phyloP scores from a whole-genome alignment of 2,329 filamentous ascomycete species.

The Myriosclerotinia duriaeana region DNA sequence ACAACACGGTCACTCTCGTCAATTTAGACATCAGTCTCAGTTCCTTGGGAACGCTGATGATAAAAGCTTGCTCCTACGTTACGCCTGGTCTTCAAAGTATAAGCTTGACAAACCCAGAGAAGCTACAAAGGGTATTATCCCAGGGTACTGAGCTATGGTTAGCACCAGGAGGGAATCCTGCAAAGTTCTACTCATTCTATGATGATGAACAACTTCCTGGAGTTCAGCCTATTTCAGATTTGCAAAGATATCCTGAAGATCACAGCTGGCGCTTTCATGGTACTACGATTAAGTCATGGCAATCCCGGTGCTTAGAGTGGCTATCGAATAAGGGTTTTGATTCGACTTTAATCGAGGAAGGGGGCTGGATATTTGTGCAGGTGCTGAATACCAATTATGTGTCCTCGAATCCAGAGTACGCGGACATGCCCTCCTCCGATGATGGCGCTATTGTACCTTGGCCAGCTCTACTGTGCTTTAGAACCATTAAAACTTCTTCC shows the following conservation, averaged over 20 bases:
- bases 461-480: conserved; percentile 41
- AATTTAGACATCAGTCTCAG: conserved; percentile 40
- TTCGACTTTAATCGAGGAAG: conserved; percentile 33
- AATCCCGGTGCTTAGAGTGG: conserved; percentile 41
- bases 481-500: conserved; percentile 26
- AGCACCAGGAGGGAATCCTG: conserved; percentile 39
- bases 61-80: conserved; percentile 38
- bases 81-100: conserved; percentile 35
- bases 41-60: conserved; percentile 38
- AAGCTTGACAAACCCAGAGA: conserved; percentile 16
- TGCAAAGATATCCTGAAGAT: conserved; percentile 29
- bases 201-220: conserved; percentile 32
- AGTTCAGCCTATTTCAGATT: conserved; percentile 28
- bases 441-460: conserved; percentile 39
- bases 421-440: conserved; percentile 31
- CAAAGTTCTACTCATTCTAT: conserved; percentile 35
- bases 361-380: conserved; percentile 41
- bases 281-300: conserved; percentile 36
- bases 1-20: conserved; percentile 35
- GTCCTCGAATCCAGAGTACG: conserved; percentile 33
- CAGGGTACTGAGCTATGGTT: conserved; percentile 38
- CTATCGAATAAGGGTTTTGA: conserved; percentile 38
- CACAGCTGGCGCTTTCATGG: conserved; percentile 28
- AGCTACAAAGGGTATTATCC: conserved; percentile 22
- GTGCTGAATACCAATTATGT: conserved; percentile 32